Base-by-base conservation (phyloP, 176 grass and related monocot species). In the Bothriochloa decipiens region DNA sequence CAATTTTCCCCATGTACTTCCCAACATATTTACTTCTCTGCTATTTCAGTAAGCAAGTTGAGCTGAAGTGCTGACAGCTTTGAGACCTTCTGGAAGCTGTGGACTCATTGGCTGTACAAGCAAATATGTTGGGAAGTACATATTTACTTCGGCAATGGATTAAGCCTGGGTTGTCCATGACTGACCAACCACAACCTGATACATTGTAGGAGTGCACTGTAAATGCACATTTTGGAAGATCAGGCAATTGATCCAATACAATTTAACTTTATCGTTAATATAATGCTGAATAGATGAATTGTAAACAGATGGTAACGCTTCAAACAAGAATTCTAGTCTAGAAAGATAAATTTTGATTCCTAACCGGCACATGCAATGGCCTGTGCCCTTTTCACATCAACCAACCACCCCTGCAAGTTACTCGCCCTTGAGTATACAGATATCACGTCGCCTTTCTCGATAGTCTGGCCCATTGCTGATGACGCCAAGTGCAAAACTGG, bases 341-440 rank as follows among this genome's bases (percentile, higher is more conserved):
- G 60, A 85, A 57, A 46, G n/a, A 87, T 75, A 49, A 80, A 49
- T 82, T 64, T 50, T 20, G 62, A 67, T 70, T 91, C 7, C 84
- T 79, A 65, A 98, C 96, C 96, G 88, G 96, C 93, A 82, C 81
- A 94, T 32, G 96, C 85, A 72, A 88, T 88, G 35, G 93, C 89
- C 45, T 98, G 93, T 11, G 55, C 91, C 82, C 85, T 95, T 92
- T 98, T 98, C 18, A 76, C 86, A 89, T 98, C 96, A 36, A 87
- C 96, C 69, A 98, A 78, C 93, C 91, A 98, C 11, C 96, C 96
- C 72, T 98, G 96, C 36, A 98, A 85, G 40, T 75, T 94, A 66
- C 96, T 96, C 3, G 90, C 96, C 81, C 96, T 96, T 22, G 96
- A 90, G 50, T 94, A 99, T 64, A 98, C 91, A 0, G 91, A 99